phyloP scores from a whole-genome alignment of 768 basidiomycete species.

The Mycena polygramma region DNA sequence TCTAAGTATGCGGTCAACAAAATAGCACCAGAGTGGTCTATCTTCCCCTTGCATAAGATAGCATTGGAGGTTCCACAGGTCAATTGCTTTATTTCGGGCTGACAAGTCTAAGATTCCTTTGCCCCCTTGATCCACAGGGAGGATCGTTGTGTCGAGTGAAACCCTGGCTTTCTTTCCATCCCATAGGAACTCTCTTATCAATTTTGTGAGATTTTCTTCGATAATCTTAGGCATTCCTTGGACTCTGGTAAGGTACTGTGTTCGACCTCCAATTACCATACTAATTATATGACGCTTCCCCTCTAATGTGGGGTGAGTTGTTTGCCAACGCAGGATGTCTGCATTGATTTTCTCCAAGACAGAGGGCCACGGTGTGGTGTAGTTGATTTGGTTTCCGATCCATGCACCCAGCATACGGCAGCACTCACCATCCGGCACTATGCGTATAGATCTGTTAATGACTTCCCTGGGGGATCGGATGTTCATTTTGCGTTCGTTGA shows the following conservation, averaged over 20 bases:
- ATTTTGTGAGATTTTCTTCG: conserved; percentile 6
- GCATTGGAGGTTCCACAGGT: no score
- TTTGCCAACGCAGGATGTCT: no score
- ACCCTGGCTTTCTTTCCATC: conserved; percentile 7
- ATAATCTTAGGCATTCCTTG: conserved; percentile 47
- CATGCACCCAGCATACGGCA: conserved; percentile 16
- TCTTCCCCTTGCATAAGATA: no score
- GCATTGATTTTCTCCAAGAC: no score
- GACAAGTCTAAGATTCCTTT: no score
- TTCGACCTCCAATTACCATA: conserved; percentile 40
- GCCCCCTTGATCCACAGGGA: not conserved
- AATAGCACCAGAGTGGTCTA: no score
- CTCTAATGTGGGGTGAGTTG: no score
- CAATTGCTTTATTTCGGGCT: no score
- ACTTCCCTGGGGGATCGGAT: no score
- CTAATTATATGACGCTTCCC: no score
- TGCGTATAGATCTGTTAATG: conserved; percentile 5
- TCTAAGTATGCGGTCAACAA: no score
- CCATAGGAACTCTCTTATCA: conserved; percentile 17
- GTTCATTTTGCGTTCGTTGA: not conserved
- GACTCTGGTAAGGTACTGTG: conserved; percentile 38
- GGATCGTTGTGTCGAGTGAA: not conserved
- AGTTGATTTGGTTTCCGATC: conserved; percentile 6
- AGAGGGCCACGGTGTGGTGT: no score
- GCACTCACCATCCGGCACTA: conserved; percentile 1